Evolutionary conservation across 176 grass and related monocot species (phyloP), one percentile per base, ranked within the genome.

Genomic region (Raddia distichophylla): DNA sequence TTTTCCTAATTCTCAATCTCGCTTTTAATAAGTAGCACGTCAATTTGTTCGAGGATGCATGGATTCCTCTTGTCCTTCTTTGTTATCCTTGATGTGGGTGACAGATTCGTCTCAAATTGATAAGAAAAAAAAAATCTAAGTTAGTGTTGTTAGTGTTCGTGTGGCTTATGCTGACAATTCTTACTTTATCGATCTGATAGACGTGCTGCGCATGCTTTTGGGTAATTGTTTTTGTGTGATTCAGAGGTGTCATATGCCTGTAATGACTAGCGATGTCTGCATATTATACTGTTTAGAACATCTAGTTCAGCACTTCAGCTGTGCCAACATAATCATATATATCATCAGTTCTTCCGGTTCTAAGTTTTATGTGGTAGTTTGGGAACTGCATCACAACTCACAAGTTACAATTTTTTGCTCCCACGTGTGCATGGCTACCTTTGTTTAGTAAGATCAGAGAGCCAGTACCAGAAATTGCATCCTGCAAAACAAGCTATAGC

Each of bases 401-500:
- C 76, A 91, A 89, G 81, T 87, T 80, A 90, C 75, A 83, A 64
- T 81, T 87, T 69, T 75, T 73, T 75, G 27, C 68, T 82, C 73
- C 75, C 88, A 93, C 89, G 91, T 97, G 89, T 97, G 81, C 86
- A 81, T 64, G 13, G 48, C 80, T 89, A 73, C 44, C 70, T 68
- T 97, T 85, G 86, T 90, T 88, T 83, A 86, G 37, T 40, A 90
- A 88, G 61, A 83, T 64, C 73, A 64, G 77, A 60, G 77, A 76
- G 57, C 63, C 69, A 33, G 53, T 57, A 74, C 54, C 75, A 72
- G 71, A 71, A 83, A 76, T 77, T 79, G 62, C 61, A 67, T 88
- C 82, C 85, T 83, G 19, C 54, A 74, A 85, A 81, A 73, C 55
- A 84, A 65, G 68, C 64, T 84, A 27, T 27, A 27, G 27, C 27